A percentile compares a stretch with the other conserved stretches of the same genome.
Conservation (phyloP, 345 rosid genomes). For the Garcia nutans region DNA sequence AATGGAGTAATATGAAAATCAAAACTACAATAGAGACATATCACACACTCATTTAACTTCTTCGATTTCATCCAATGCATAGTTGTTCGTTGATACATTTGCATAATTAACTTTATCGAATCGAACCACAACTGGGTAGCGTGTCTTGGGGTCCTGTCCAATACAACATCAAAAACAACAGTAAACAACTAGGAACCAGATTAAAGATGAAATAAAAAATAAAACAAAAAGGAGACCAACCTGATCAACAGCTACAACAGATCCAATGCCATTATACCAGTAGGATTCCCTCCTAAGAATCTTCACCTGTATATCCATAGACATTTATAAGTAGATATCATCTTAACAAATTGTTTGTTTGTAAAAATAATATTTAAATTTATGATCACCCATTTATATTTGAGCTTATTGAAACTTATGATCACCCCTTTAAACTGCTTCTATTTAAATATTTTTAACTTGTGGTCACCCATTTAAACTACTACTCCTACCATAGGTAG, state of each 20-base stretch:
- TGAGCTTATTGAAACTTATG: no score
- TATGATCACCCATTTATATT: no score
- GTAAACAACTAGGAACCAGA: neutral
- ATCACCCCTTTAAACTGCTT: no score
- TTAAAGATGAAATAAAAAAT: neutral
- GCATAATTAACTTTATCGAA: slow-evolving; percentile 86
- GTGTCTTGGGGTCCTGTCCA: slow-evolving; percentile 69
- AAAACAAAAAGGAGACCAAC: slow-evolving; percentile 23
- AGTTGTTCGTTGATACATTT: slow-evolving; percentile 92
- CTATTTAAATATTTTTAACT: no score
- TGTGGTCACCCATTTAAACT: no score
- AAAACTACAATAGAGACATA: slow-evolving; percentile 21
- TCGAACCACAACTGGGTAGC: slow-evolving; percentile 93
- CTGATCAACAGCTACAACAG: slow-evolving; percentile 91
- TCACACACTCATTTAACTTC: slow-evolving; percentile 51
- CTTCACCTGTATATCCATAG: slow-evolving; percentile 55
- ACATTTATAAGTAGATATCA: neutral
- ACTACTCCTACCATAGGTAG: no score
- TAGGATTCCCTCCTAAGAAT: slow-evolving; percentile 85
- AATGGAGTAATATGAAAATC: slow-evolving; percentile 13
- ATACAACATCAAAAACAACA: neutral
- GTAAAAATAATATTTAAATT: neutral
- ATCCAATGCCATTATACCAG: slow-evolving; percentile 81
- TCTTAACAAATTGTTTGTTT: neutral
- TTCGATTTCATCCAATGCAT: slow-evolving; percentile 81